These are phyloP conservation scores for Kodamaea derodonti DNA, from an alignment of 1,139 yeast species.

Conservation along the genomic window DNA sequence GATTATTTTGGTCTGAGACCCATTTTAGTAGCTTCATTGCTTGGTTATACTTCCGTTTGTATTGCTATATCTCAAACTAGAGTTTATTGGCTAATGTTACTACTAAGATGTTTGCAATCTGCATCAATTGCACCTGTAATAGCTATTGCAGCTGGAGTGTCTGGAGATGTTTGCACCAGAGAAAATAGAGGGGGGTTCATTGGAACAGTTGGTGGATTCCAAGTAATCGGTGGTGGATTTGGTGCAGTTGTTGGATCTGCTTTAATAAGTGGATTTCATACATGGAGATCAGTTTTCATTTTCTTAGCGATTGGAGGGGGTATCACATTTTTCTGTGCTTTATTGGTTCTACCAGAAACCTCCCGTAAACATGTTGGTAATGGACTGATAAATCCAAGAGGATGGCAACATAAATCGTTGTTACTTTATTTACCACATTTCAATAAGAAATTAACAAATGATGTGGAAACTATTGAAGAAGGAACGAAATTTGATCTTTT, in stretches of 20 bases:
- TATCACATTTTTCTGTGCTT: constrained; percentile 21
- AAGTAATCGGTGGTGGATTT: constrained; percentile 36
- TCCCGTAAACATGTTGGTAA: constrained; percentile 35
- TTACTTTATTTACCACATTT: constrained; percentile 23
- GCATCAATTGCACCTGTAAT: constrained; percentile 41
- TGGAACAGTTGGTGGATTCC: constrained; percentile 34
- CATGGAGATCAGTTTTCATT: constrained; percentile 38
- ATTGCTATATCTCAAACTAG: constrained; percentile 58
- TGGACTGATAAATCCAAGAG: constrained; percentile 30
- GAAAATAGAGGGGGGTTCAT: constrained; percentile 39
- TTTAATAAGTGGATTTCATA: constrained; percentile 22
- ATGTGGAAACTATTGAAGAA: constrained; percentile 21
- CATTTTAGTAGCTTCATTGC: constrained; percentile 48
- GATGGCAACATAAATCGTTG: constrained; percentile 19
- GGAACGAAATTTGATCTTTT: constrained; percentile 19
- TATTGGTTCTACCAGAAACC: constrained; percentile 33
- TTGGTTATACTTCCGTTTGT: constrained; percentile 53
- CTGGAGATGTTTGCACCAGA: constrained; percentile 39
- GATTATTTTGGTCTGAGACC: constrained; percentile 72
- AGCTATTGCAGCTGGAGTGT: constrained; percentile 36
- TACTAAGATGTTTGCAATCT: constrained; percentile 38
- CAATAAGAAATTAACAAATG: constrained; percentile 24
- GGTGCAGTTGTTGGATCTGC: constrained; percentile 41
- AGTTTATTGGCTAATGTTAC: constrained; percentile 33
- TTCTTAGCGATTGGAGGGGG: constrained; percentile 39